Percentiles rank a stretch among this genome's conserved stretches.
phyloP scores from a whole-genome alignment of 345 rosid species.

The Syzygium oleosum region DNA sequence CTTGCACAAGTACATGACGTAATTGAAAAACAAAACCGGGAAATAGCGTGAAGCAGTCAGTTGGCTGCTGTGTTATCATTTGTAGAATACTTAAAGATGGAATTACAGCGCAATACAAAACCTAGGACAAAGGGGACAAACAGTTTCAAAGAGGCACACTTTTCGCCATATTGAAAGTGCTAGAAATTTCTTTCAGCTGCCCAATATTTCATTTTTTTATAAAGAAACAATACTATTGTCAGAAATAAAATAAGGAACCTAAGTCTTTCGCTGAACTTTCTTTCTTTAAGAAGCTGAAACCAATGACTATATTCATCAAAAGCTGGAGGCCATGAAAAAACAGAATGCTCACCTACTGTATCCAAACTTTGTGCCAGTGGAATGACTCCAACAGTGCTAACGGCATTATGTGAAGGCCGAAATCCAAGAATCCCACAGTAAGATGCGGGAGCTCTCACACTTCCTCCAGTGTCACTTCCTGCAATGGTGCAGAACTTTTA shows the following conservation, averaged over 20 bases:
- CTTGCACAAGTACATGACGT: background rate
- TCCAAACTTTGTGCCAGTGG: slow-evolving; percentile 6
- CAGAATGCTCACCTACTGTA: slow-evolving; percentile 1
- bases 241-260: background rate
- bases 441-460: slow-evolving; percentile 7
- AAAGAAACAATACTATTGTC: background rate
- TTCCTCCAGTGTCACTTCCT: slow-evolving; percentile 11
- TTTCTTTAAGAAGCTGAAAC: background rate
- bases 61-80: background rate
- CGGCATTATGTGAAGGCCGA: slow-evolving; percentile 5
- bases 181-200: background rate
- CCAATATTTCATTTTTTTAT: background rate
- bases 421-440: slow-evolving; percentile 12
- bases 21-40: background rate
- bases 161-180: background rate
- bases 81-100: background rate
- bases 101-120: background rate
- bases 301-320: background rate
- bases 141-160: background rate
- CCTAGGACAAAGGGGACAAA: background rate
- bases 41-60: background rate
- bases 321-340: background rate
- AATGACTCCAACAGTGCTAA: background rate
- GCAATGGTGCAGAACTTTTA: background rate
- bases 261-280: background rate